Evolutionary conservation across 2,329 filamentous ascomycete genomes (phyloP), one percentile per base, ranked within the genome.

Genomic region (Fusarium sp.): DNA sequence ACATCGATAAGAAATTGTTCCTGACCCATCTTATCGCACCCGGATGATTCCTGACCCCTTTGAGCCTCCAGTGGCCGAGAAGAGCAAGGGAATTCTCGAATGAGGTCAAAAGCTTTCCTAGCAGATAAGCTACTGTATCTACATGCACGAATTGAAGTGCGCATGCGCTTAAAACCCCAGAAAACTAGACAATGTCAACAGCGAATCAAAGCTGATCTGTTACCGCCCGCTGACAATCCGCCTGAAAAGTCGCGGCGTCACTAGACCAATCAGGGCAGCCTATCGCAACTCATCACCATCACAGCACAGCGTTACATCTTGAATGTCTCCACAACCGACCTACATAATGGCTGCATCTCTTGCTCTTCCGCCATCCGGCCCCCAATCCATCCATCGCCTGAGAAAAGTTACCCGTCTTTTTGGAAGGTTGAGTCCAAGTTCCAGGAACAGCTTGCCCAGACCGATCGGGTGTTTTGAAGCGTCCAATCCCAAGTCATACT

Each of bases 161-260:
- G 52, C 56, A 71, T 43, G 65, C 54, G 54, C 59, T 72, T 70
- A 60, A 55, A 50, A 14, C 62, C 55, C 46, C 12, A 38, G 54
- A 45, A 59, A 56, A 44, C 49, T 46, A 46, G 56, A 58, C 65
- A 55, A 47, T 10, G 12, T 11, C 8, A 42, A 46, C n/a, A 56
- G 43, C 74, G 62, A 76, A 76, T 76, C 60, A 73, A 18, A 52
- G 15, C 24, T 51, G 24, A 24, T 20, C 59, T 76, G 54, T 76
- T 76, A 47, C 74, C 74, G 74, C 74, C 74, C 71, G 68, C 29
- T 60, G 30, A 52, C 46, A 63, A 61, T 32, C 46, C 38, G 45
- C 62, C 61, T 71, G 59, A 63, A 60, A 59, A 57, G 46, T 67
- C 70, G 65, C 64, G 43, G 71, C 59, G 63, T 59, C 68, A 66